Evolutionary conservation across 371 early-diverging fungal genomes (phyloP), one percentile per base, ranked within the genome.

Genomic region (Apophysomyces sp.): DNA sequence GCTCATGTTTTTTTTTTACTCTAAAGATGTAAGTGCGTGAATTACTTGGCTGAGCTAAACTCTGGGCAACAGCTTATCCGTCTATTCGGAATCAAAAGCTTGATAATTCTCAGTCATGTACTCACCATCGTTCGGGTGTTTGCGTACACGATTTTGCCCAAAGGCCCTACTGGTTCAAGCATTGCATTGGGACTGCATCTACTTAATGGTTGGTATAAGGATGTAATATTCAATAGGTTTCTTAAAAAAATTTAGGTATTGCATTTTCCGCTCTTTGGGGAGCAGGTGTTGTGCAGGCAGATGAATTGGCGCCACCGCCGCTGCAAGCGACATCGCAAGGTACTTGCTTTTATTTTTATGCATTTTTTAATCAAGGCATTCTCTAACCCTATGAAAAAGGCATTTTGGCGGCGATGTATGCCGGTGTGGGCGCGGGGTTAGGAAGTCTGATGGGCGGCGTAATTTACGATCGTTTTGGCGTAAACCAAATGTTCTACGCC

Each of bases 281-380:
- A 34, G 82, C 82, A 21, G 82, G 82, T 36, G 82, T 81, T 2
- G 82, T 81, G 4, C 78, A 81, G 56, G 82, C 82, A 1, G 82
- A 81, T 58, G 82, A 78, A 49, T 54, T 81, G 11, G 75, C 82
- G 0, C 79, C 82, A 24, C 78, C 82, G 9, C 74, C 77, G 18
- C 58, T 81, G 44, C 81, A 81, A 58, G 81, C 81, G n/a, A 81
- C 81, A 26, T 81, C 81, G 3, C 81, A 81, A 72, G 81, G 72
- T 75, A 60, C 13, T 21, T 26, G 28, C 49, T 12, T 11, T 12
- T 41, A 13, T 55, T 12, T 34, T 34, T 34, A 8, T 34, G 8
- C 11, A 4, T 34, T 8, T 34, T 13, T 34, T 28, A 7, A 24
- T n/a, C 6, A 32, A 21, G 27, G 49, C 9, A 11, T 24, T 29